phyloP scores from a whole-genome alignment of 2,329 filamentous ascomycete genomes.

The Torrubiella hemipterigena region DNA sequence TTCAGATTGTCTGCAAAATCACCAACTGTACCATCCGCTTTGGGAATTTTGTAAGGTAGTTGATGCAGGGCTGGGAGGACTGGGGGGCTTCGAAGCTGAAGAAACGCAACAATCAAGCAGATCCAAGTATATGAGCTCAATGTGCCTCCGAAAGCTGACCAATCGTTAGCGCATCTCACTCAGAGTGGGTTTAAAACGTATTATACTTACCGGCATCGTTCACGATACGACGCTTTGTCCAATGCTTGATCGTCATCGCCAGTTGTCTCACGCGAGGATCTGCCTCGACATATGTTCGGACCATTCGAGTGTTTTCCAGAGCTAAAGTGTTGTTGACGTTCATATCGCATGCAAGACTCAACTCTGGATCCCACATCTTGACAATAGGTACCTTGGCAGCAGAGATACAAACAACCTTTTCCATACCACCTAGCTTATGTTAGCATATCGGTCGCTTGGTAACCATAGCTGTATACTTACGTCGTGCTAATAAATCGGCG shows the following conservation, averaged over 20 bases:
- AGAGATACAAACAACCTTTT: slow-evolving; percentile 88
- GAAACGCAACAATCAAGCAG: slow-evolving; percentile 92
- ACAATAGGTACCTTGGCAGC: slow-evolving; percentile 96
- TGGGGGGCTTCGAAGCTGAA: slow-evolving; percentile 76
- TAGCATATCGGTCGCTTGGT: slow-evolving; percentile 18
- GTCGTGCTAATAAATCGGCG: slow-evolving; percentile 70
- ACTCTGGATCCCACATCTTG: slow-evolving; percentile 94
- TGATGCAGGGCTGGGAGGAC: slow-evolving; percentile 80
- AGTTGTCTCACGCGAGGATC: slow-evolving; percentile 83
- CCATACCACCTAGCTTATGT: slow-evolving; percentile 68
- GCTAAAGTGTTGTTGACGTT: slow-evolving; percentile 97
- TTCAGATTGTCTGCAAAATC: slow-evolving; percentile 81
- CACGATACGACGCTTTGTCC: slow-evolving; percentile 83
- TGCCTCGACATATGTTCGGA: slow-evolving; percentile 89
- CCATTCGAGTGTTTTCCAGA: slow-evolving; percentile 94
- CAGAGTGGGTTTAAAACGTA: too few relatives aligned
- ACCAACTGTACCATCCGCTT: slow-evolving; percentile 54
- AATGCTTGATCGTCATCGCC: slow-evolving; percentile 96
- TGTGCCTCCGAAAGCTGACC: slow-evolving; percentile 74
- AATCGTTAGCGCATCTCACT: slow-evolving; percentile 13
- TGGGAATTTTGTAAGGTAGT: slow-evolving; percentile 32
- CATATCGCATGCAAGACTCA: slow-evolving; percentile 86
- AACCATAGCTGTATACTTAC: slow-evolving; percentile 41
- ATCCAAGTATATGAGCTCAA: slow-evolving; percentile 99
- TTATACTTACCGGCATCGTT: slow-evolving; percentile 83